Conservation (phyloP, 2,329 filamentous ascomycete genomes). For the Botrytis fragariae region DNA sequence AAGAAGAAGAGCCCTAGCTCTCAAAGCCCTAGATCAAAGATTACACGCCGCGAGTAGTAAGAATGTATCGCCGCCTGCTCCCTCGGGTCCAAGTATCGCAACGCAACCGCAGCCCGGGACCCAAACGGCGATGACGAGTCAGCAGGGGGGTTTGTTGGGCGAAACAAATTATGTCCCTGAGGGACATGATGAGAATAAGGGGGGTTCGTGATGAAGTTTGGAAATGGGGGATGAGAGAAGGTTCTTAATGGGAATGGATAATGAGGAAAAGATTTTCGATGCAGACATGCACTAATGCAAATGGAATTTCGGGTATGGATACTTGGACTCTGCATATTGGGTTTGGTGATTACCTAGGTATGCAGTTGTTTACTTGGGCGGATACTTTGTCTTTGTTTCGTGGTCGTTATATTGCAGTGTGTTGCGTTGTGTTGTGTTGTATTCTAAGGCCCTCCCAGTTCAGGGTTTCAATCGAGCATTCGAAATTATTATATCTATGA, state of each 20-base stretch:
- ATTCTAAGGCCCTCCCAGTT: no score
- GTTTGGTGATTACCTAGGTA: neutral
- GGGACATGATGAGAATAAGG: constrained; percentile 43
- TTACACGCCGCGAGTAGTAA: constrained; percentile 73
- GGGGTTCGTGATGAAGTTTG: neutral
- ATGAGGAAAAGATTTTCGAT: neutral
- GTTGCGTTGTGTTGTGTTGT: no score
- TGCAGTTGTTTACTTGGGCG: no score
- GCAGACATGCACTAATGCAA: no score
- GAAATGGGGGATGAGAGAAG: neutral
- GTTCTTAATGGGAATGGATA: neutral
- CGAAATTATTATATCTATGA: no score
- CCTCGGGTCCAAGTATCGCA: constrained; percentile 54
- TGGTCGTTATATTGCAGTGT: no score
- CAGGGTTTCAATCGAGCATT: no score
- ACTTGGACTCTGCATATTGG: neutral
- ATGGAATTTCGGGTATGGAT: neutral
- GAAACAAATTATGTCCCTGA: constrained; percentile 71
- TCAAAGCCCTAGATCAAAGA: constrained; percentile 89
- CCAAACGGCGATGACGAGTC: constrained; percentile 46
- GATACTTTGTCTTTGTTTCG: no score
- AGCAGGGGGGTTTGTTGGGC: constrained; percentile 50
- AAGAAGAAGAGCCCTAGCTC: constrained; percentile 78
- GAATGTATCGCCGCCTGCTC: constrained; percentile 43
- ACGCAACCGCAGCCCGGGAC: constrained; percentile 54